Evolutionary conservation across 106 monocot genomes (phyloP), one percentile per base, ranked within the genome.

Genomic region (Allium sativum): DNA sequence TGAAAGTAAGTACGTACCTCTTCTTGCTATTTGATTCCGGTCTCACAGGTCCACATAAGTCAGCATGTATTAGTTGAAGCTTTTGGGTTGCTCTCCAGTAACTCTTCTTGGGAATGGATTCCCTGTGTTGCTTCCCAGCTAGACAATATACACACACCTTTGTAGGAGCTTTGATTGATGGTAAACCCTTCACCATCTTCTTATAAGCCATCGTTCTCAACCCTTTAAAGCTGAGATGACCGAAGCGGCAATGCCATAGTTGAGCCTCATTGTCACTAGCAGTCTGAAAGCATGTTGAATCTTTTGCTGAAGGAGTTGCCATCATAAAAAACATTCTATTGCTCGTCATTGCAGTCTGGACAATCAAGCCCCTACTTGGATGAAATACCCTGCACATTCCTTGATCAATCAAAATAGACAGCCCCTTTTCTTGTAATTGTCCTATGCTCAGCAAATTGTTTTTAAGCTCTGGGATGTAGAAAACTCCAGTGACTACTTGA

Each of bases 321-420:
- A 56, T n/a, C 8, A 56, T 20, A 56, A 56, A n/a, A 56, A 56
- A 56, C 56, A 56, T 5, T 20, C 0, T 56, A 20, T 56, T 56
- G 10, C 18, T 8, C 18, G 4, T 56, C 56, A 56, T 56, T 20
- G 16, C n/a, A 17, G 56, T 18, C 56, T 56, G 56, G 18, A 56
- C 21, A 56, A 56, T 56, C 21, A 56, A 19, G 9, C 56, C 56
- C 8, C 21, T 56, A 17, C 56, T 56, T 18, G 56, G 56, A 56
- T 56, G 56, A 19, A 56, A 56, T 10, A 56, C 4, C 4, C 4
- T 56, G 56, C 56, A 56, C 56, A 9, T 56, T 20, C 56, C 56
- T 9, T 16, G n/a, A 18, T 10, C 18, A 19, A 56, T 56, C 8
- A 56, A 4, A 17, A 56, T 56, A 18, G 56, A n/a, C 56, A 56